Evolutionary conservation across 352 stramenopile species (phyloP), one percentile per base, ranked within the genome.

Genomic region (Phytophthora vignae): DNA sequence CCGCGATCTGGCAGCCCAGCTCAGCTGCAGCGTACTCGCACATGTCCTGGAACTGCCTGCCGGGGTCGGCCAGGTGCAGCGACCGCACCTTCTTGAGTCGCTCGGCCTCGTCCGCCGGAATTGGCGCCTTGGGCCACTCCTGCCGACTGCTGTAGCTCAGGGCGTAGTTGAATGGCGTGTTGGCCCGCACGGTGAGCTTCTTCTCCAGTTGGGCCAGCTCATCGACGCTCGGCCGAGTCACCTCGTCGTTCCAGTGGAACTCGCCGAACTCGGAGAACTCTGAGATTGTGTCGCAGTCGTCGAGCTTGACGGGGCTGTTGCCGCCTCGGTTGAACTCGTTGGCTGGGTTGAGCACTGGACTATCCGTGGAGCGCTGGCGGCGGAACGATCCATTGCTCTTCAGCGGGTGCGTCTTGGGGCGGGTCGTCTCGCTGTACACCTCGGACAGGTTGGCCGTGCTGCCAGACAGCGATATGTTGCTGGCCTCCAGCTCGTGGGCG

Each of bases 31-130:
- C 89, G 65, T 93, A 94, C 67, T 96, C 89, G 58, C 88, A 93
- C 84, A 96, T 95, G 60, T 96, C 89, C 62, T 96, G 89, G 69
- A 96, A 96, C 60, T 95, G 89, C 65, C 87, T 77, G 1, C 87
- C 83, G 1, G 87, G 87, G 71, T 96, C 89, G 12, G 84, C 84
- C 22, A 96, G 60, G 64, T 93, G 85, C n/a, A 96, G 64, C 59
- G 86, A 75, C 19, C 87, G 84, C 38, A 96, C 89, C 50, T 91
- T 92, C 62, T 83, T 74, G 17, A 96, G 84, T 4, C 89, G 84
- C 7, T 77, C 69, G 0, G 71, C 64, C 57, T 96, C 89, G 59
- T 95, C 87, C 52, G 76, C 60, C 6, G 89, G 89, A 55, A 96
- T 50, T 2, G 89, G 89, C 5, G 89, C 87, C 69, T 93, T 92